Percentiles rank a stretch among this genome's conserved stretches.
These are phyloP conservation scores for Mucor piriformis DNA, from an alignment of 371 early-diverging fungal genomes.

Conservation along the genomic window DNA sequence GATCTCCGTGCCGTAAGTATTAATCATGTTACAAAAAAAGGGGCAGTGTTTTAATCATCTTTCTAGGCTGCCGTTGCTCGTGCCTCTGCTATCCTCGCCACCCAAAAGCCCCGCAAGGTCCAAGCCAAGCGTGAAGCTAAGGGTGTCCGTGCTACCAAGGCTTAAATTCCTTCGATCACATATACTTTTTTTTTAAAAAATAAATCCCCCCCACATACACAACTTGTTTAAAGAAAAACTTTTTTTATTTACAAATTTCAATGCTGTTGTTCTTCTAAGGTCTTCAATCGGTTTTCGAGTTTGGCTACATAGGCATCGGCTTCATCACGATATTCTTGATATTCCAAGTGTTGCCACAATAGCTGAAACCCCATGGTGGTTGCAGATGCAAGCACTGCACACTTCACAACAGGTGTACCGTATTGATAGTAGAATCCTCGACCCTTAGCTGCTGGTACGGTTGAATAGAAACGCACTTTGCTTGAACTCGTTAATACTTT, in stretches of 20 bases:
- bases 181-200: neutral
- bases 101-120: conserved; percentile 69
- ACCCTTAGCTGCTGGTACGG: neutral
- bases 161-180: conserved; percentile 10
- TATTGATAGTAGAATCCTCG: conserved; percentile 37
- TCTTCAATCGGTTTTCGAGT: conserved; percentile 41
- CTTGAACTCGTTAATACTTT: neutral
- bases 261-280: conserved; percentile 40
- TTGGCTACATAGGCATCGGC: conserved; percentile 33
- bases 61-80: conserved; percentile 83
- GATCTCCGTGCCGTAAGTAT: conserved; percentile 74
- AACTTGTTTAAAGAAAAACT: neutral
- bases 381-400: conserved; percentile 45
- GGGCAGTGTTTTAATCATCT: neutral
- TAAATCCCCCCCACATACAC: neutral
- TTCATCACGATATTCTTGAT: conserved; percentile 49
- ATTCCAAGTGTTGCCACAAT: conserved; percentile 51
- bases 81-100: conserved; percentile 70
- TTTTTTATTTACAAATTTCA: neutral
- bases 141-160: conserved; percentile 31
- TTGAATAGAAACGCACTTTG: conserved; percentile 1
- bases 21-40: neutral
- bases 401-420: conserved; percentile 55
- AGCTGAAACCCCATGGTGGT: conserved; percentile 49
- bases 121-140: conserved; percentile 51